These are phyloP conservation scores for Oxyria digyna DNA, from an alignment of 148 eudicot genomes.

Conservation along the genomic window DNA sequence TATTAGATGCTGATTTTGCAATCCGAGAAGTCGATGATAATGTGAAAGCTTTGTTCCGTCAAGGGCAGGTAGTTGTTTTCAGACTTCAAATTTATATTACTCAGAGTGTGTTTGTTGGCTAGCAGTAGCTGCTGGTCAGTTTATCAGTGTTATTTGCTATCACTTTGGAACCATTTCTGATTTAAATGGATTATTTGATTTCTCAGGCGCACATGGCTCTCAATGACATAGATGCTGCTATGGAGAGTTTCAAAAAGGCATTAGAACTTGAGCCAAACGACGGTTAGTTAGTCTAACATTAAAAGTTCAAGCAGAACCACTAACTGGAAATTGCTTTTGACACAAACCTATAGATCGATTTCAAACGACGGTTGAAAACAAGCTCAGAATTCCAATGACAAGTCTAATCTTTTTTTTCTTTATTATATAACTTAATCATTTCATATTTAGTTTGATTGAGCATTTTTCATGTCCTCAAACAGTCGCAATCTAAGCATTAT, in stretches of 20 bases:
- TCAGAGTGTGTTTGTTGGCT: not conserved
- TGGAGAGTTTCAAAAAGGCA: conserved; percentile 72
- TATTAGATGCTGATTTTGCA: conserved; percentile 79
- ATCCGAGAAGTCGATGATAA: conserved; percentile 71
- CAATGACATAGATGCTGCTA: conserved; percentile 81
- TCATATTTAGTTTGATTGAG: not conserved
- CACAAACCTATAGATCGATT: not conserved
- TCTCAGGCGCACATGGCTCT: conserved; percentile 71
- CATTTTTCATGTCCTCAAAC: not conserved
- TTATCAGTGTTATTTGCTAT: not conserved
- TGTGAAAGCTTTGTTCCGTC: conserved; percentile 81
- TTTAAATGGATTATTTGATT: not conserved
- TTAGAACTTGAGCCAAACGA: conserved; percentile 75
- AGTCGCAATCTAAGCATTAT: not conserved
- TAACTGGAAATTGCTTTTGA: not conserved
- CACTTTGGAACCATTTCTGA: not conserved
- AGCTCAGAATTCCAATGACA: not conserved
- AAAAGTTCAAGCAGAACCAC: not conserved
- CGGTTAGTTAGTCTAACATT: conserved; percentile 40
- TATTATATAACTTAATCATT: not conserved
- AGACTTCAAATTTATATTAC: not conserved
- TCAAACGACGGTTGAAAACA: not conserved
- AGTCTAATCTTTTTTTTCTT: not conserved
- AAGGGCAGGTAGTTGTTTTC: conserved; percentile 61
- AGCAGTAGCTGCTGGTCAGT: not conserved